A percentile compares a stretch with the other conserved stretches of the same genome.
Conservation (phyloP, 1,284 basidiomycete genomes). For the Tilletia walkeri region DNA sequence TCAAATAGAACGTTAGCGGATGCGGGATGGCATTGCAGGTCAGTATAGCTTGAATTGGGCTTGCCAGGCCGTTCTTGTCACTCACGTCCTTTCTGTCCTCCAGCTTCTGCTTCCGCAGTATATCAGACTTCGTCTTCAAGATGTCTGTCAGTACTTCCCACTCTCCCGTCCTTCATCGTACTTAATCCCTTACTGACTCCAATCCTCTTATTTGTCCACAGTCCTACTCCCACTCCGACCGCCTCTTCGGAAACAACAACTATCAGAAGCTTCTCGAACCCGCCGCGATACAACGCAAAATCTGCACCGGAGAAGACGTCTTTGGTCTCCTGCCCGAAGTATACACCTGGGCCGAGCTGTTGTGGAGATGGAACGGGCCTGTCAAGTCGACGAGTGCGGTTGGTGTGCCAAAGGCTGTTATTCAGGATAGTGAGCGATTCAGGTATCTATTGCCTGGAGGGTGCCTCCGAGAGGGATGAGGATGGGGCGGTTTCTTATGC, state of each 20-base stretch:
- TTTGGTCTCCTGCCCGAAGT: conserved; percentile 66
- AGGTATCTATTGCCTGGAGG: conserved; percentile 66
- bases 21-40: conserved; percentile 62
- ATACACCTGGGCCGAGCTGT: conserved; percentile 58
- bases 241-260: conserved; percentile 62
- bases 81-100: neutral
- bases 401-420: conserved; percentile 62
- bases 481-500: neutral
- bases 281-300: conserved; percentile 63
- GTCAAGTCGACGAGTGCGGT: conserved; percentile 60
- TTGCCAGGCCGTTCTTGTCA: neutral
- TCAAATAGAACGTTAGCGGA: conserved; percentile 64
- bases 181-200: neutral
- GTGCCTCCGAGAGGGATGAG: conserved; percentile 55
- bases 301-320: conserved; percentile 67
- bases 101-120: conserved; percentile 67
- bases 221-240: conserved; percentile 68
- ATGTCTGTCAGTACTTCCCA: conserved; percentile 58
- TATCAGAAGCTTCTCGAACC: conserved; percentile 60
- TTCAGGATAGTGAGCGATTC: conserved; percentile 62
- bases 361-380: conserved; percentile 29
- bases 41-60: conserved; percentile 18
- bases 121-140: conserved; percentile 66
- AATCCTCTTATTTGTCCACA: conserved; percentile 11
- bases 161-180: neutral